These are phyloP conservation scores for Dionaea muscipula DNA, from an alignment of 179 eudicot species.

Conservation along the genomic window DNA sequence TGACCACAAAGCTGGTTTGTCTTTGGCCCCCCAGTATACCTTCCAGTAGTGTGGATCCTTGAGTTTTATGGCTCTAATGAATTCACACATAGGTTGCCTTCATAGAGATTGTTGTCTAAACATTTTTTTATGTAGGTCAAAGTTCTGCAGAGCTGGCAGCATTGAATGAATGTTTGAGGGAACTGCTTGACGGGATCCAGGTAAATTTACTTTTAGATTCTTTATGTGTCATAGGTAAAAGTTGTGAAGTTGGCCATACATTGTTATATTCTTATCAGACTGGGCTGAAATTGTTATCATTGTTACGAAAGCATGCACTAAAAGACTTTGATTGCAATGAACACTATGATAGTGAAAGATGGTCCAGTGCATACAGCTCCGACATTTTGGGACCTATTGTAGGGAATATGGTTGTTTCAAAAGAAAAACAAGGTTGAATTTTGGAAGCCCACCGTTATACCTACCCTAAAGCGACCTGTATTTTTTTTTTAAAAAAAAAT, in stretches of 20 bases:
- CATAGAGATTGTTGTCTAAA: too few species aligned
- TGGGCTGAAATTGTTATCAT: neutral
- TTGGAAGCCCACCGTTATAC: too few species aligned
- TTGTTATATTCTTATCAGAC: neutral
- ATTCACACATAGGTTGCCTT: neutral
- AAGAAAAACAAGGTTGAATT: too few species aligned
- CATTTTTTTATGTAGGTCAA: constrained; percentile 38
- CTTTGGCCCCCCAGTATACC: neutral
- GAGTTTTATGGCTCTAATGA: neutral
- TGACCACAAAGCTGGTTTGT: constrained; percentile 48
- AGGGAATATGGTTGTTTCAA: too few species aligned
- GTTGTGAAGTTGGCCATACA: neutral
- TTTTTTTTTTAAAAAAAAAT: too few species aligned
- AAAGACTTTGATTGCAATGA: too few species aligned
- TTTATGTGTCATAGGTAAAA: neutral
- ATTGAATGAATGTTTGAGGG: constrained; percentile 75
- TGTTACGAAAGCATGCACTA: too few species aligned
- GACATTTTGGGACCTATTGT: too few species aligned
- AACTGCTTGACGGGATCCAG: constrained; percentile 93
- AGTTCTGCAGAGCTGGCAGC: constrained; percentile 56
- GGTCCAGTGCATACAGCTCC: too few species aligned
- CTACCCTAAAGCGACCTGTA: too few species aligned
- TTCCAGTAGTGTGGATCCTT: constrained; percentile 1
- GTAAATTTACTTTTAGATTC: constrained; percentile 20
- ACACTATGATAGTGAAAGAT: too few species aligned